These are phyloP conservation scores for Saccharomyces pastorianus DNA, from an alignment of 1,139 yeast species.

Conservation along the genomic window DNA sequence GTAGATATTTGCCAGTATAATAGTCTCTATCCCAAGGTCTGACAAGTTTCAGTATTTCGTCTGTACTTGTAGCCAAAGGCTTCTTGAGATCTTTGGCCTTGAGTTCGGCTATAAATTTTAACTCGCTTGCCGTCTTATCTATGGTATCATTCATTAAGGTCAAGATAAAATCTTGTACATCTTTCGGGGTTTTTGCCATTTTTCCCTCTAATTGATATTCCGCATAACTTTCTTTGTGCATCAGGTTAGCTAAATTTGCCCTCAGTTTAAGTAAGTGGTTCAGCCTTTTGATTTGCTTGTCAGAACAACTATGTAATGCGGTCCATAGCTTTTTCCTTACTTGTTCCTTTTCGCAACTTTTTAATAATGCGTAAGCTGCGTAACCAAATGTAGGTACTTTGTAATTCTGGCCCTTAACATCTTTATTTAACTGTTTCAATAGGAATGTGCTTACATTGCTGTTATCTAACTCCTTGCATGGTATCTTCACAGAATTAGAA, in stretches of 20 bases:
- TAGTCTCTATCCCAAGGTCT: constrained; percentile 93
- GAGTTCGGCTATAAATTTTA: constrained; percentile 38
- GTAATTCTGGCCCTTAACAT: constrained; percentile 30
- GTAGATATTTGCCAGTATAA: constrained; percentile 31
- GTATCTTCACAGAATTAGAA: constrained; percentile 15
- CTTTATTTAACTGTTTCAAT: constrained; percentile 25
- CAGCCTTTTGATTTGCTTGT: constrained; percentile 52
- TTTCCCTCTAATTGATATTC: constrained; percentile 81
- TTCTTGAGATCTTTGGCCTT: constrained; percentile 32
- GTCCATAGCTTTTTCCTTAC: constrained; percentile 69
- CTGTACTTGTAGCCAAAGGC: constrained; percentile 18
- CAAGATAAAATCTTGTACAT: constrained; percentile 61
- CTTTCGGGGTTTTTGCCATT: constrained; percentile 77
- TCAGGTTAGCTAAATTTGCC: constrained; percentile 60
- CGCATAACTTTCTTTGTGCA: constrained; percentile 67
- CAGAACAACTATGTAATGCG: constrained; percentile 50
- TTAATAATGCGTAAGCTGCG: constrained; percentile 57
- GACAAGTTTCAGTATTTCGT: constrained; percentile 40
- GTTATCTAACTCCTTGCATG: constrained; percentile 14
- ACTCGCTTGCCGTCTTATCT: constrained; percentile 55
- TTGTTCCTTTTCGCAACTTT: constrained; percentile 48
- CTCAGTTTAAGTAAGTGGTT: constrained; percentile 57
- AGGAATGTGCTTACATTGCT: constrained; percentile 21
- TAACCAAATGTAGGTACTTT: constrained; percentile 64
- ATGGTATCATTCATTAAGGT: constrained; percentile 47